phyloP scores from a whole-genome alignment of 192 early-diverging fungal species.

The Chytriomyces hyalinus region DNA sequence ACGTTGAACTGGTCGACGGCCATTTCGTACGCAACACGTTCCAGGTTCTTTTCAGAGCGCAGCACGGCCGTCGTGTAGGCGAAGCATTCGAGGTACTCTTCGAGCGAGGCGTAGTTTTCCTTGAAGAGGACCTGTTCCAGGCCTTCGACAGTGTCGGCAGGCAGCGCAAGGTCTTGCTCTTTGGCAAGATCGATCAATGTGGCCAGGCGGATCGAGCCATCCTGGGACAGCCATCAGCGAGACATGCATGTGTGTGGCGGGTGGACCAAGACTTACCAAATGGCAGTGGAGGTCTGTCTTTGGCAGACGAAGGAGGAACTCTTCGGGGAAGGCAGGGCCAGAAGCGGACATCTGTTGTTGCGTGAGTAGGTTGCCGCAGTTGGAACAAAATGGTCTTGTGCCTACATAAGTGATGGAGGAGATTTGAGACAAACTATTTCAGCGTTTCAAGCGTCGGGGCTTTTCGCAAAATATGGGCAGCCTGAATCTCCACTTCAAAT shows the following conservation, averaged over 20 bases:
- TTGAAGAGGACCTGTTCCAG: constrained; percentile 17
- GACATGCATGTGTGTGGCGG: background rate
- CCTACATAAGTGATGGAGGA: too few relatives aligned
- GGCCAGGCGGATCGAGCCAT: constrained; percentile 19
- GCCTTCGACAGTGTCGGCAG: constrained; percentile 4
- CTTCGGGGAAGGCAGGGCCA: background rate
- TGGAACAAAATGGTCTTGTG: too few relatives aligned
- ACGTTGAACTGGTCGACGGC: constrained; percentile 26
- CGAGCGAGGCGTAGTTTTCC: constrained; percentile 1
- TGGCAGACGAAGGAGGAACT: constrained; percentile 20
- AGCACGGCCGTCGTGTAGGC: constrained; percentile 13
- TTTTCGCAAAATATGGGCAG: too few relatives aligned
- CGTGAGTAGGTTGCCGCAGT: too few relatives aligned
- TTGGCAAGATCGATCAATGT: constrained; percentile 21
- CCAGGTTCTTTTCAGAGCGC: background rate
- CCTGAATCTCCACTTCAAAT: too few relatives aligned
- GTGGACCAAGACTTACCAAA: background rate
- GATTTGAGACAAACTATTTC: too few relatives aligned
- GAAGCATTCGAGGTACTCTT: constrained; percentile 32
- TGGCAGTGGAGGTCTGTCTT: constrained; percentile 33
- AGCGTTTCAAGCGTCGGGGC: too few relatives aligned
- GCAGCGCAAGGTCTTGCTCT: background rate
- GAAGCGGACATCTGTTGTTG: too few relatives aligned
- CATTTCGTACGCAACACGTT: constrained; percentile 27
- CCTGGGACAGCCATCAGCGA: background rate